Base-by-base conservation (phyloP, 768 basidiomycete species). In the Lentinula sp. region DNA sequence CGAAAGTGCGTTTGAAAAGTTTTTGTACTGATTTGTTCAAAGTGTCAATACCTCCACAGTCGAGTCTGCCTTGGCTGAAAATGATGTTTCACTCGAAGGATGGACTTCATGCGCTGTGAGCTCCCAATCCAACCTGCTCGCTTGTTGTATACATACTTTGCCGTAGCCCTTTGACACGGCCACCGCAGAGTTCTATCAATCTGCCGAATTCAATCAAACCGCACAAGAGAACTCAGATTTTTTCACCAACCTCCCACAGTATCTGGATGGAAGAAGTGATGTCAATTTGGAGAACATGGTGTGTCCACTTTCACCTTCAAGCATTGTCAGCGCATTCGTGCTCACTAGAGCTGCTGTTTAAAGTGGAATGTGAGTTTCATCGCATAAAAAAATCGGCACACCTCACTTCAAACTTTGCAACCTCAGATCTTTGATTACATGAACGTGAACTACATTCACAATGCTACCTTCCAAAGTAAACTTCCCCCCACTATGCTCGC, bases 381-480 rank as follows among this genome's bases (percentile, higher is more conserved):
- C 9, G 6, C 11, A 21, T 16, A 8, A 18, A 40, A 39, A 8
- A 8, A 39, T 39, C 37, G 8, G 21, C n/a, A 15, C 13, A 11
- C 11, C 6, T 39, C 37, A 9, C 2, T 7, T 18, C 23, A 7
- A 23, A 5, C n/a, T 42, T 7, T 39, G 13, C 31, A 23, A 21
- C 51, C 31, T 5, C 23, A 88, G 86, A 80, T 89, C 55, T 89
- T 73, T 67, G 86, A 89, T 65, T 91, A 81, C 64, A 84, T 91
- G 78, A 89, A 89, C 67, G 87, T 91, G 55, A 78, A 88, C 65
- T 78, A 66, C 49, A 86, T 88, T 54, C 87, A 92, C 70, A 85
- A 89, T 61, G 74, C 74, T 32, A 77, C 75, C 0, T 91, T 88
- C 63, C 67, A 74, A 7, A 57, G 72, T 0, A 62, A 60, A 0